Base-by-base conservation (phyloP, 2,329 filamentous ascomycete genomes). In the Volutella citrinella region DNA sequence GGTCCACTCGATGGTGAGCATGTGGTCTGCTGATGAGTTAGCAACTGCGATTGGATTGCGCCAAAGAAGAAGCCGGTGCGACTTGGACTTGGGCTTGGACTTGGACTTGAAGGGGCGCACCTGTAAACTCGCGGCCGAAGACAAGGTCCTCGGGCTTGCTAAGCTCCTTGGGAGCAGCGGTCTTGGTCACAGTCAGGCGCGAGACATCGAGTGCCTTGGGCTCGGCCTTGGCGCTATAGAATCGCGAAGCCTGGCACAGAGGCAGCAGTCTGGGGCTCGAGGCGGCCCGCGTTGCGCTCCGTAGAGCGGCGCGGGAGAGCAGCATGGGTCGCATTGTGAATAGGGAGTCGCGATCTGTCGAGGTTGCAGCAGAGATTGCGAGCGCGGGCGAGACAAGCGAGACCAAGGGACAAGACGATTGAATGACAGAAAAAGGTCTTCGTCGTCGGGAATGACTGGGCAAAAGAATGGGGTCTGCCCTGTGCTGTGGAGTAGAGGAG, bases 1-100 rank as follows among this genome's bases (percentile, higher is more conserved):
- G 35, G 85, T 91, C 93, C 93, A 98, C 72, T 96, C 89, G 51
- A 95, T 76, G 40, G 84, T 82, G 56, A 97, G 82, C 91, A 98
- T 97, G 69, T 97, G 93, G 70, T 98, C 93, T 94, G 37, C 19
- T 5, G 22, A 31, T 15, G 6, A 18, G n/a, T n/a, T n/a, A n/a
- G n/a, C n/a, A n/a, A n/a, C n/a, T n/a, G n/a, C n/a, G 19, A 13
- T 8, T 23, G 25, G 40, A 46, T 40, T 22, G 12, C 12, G 55
- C 43, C 34, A 19, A 36, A 7, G 18, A 13, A 11, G 11, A 27
- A 22, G 15, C n/a, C n/a, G n/a, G n/a, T n/a, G n/a, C n/a, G n/a
- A n/a, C n/a, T n/a, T n/a, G n/a, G n/a, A n/a, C n/a, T n/a, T n/a
- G n/a, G n/a, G n/a, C n/a, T n/a, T n/a, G 17, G 24, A 5, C 5